Evolutionary conservation across 192 early-diverging fungal species (phyloP).

Genomic region (Coemansia furcata): DNA sequence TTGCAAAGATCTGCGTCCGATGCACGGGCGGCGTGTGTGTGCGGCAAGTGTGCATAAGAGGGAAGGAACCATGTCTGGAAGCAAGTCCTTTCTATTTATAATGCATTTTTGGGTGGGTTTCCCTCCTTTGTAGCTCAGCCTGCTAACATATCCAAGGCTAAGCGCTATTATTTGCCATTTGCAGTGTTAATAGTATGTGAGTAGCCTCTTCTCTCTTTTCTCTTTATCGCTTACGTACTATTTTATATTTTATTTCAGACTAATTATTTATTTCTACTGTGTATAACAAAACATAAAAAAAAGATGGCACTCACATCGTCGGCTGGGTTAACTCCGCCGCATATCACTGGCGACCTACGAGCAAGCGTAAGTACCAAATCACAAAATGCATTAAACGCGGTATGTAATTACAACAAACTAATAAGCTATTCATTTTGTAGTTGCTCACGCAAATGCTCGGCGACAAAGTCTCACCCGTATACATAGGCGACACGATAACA

Average conservation of each 20-base stretch:
- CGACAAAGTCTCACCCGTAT: constrained; percentile 16
- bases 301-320: neutral
- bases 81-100: constrained; percentile 1
- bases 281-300: neutral
- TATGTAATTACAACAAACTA: neutral
- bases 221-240: neutral
- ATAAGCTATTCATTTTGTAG: constrained; percentile 11
- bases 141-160: neutral
- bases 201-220: neutral
- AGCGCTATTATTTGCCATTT: neutral
- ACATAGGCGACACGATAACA: constrained; percentile 13
- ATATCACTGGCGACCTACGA: neutral
- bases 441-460: neutral
- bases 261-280: neutral
- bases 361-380: neutral
- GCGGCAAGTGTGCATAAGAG: neutral
- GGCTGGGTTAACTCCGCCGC: neutral
- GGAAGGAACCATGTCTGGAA: neutral
- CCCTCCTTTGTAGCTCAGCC: neutral
- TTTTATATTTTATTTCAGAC: neutral
- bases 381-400: neutral
- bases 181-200: neutral
- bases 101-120: neutral
- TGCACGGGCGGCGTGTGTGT: neutral
- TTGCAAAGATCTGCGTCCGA: neutral